Conservation (phyloP, 2,329 filamentous ascomycete species). For the Xylariaceae sp. region DNA sequence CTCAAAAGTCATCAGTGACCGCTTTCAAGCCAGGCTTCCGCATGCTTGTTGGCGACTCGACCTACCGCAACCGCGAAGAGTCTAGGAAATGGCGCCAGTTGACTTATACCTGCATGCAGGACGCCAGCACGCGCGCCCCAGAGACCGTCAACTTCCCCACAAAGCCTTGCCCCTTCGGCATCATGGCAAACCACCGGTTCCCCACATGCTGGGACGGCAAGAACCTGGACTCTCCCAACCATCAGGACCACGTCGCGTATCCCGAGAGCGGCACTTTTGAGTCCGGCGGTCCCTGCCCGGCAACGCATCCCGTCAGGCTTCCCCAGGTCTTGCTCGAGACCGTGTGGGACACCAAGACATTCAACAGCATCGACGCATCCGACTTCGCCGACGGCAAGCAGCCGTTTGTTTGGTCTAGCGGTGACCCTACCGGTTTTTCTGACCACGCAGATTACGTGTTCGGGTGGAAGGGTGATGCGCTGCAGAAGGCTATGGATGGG, state of each 20-base stretch:
- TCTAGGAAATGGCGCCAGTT: conserved; percentile 49
- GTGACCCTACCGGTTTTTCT: conserved; percentile 46
- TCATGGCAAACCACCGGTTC: conserved; percentile 51
- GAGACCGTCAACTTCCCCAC: conserved; percentile 50
- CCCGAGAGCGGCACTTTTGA: conserved; percentile 50
- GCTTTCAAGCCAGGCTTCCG: conserved; percentile 57
- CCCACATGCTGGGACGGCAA: conserved; percentile 45
- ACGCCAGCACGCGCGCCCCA: conserved; percentile 46
- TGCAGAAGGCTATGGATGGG: conserved; percentile 49
- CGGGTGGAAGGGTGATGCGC: conserved; percentile 51
- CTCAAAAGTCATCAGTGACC: conserved; percentile 47
- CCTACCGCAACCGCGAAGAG: conserved; percentile 43
- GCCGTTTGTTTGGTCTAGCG: conserved; percentile 50
- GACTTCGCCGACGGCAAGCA: conserved; percentile 36
- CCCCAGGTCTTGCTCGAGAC: conserved; percentile 53
- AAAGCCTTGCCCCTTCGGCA: conserved; percentile 49
- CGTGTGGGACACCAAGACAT: conserved; percentile 37
- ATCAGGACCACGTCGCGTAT: conserved; percentile 52
- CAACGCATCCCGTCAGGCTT: conserved; percentile 48
- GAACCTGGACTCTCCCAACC: conserved; percentile 44
- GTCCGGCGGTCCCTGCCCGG: conserved; percentile 53
- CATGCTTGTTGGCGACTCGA: conserved; percentile 54
- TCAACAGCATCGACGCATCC: conserved; percentile 34
- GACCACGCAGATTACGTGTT: conserved; percentile 53
- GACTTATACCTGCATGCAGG: conserved; percentile 49